Evolutionary conservation across 2,329 filamentous ascomycete genomes (phyloP).

Genomic region (Scedosporium boydii): DNA sequence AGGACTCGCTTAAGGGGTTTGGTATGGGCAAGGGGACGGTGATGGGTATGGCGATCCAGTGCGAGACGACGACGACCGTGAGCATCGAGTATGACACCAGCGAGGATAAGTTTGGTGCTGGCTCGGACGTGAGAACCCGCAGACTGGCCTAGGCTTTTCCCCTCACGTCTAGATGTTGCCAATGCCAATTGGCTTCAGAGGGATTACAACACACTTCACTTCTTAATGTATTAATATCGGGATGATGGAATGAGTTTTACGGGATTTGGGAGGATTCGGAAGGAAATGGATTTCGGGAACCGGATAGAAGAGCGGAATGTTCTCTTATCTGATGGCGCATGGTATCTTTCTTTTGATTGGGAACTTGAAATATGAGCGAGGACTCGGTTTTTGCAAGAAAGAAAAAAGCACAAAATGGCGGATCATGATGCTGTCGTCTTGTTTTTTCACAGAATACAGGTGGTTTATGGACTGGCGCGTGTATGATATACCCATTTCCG

Average conservation of each 20-base stretch:
- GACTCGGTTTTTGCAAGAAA: neutral
- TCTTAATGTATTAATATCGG: neutral
- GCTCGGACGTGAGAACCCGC: neutral
- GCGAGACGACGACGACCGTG: conserved; percentile 32
- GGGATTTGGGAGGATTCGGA: neutral
- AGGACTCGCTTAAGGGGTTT: conserved; percentile 23
- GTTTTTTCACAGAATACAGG: neutral
- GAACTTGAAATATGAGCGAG: neutral
- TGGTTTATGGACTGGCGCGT: neutral
- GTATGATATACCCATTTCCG: conserved; percentile 3
- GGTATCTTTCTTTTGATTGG: neutral
- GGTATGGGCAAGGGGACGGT: conserved; percentile 14
- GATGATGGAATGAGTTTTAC: neutral
- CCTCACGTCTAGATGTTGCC: neutral
- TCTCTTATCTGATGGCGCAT: neutral
- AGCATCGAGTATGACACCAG: conserved; percentile 25
- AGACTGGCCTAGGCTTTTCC: neutral
- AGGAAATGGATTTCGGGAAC: neutral
- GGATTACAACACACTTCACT: neutral
- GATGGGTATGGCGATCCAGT: conserved; percentile 27
- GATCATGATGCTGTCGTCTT: neutral
- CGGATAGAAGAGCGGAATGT: neutral
- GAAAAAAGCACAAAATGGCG: neutral
- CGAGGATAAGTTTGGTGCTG: neutral
- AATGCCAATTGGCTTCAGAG: too few relatives aligned